Evolutionary conservation across 2,329 filamentous ascomycete genomes (phyloP).

Genomic region (Thielaviopsis euricoi): DNA sequence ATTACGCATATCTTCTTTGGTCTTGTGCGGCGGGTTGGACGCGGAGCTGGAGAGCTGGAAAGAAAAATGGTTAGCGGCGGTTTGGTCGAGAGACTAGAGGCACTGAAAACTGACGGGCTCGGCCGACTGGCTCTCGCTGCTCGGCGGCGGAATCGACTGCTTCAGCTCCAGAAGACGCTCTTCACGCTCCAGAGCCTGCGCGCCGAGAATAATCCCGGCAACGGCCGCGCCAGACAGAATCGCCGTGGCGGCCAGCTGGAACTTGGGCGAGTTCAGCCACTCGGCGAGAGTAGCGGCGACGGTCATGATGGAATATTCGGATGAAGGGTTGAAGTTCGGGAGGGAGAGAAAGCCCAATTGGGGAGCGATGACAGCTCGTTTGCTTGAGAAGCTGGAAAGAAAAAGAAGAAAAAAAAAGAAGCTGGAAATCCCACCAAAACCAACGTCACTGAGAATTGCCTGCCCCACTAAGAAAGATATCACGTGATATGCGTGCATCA

Average conservation of each 20-base stretch:
- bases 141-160: conserved; percentile 35
- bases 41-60: conserved; percentile 44
- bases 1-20: conserved; percentile 46
- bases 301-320: conserved; percentile 1
- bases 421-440: background rate
- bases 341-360: background rate
- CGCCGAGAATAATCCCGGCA: conserved; percentile 43
- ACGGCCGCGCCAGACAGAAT: conserved; percentile 45
- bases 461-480: background rate
- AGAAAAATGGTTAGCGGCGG: conserved; percentile 9
- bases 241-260: conserved; percentile 56
- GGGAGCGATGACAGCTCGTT: too few relatives aligned
- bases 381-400: conserved; percentile 9
- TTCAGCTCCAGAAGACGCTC: conserved; percentile 41
- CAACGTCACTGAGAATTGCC: too few relatives aligned
- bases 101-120: conserved; percentile 10
- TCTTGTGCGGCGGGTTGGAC: conserved; percentile 30
- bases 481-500: background rate
- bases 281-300: conserved; percentile 9
- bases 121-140: conserved; percentile 9
- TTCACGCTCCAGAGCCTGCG: conserved; percentile 40
- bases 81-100: background rate
- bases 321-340: background rate
- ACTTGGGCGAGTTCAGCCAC: conserved; percentile 22
- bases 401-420: background rate